phyloP scores from a whole-genome alignment of 2,329 filamentous ascomycete species.

The Coniochaeta sp. region DNA sequence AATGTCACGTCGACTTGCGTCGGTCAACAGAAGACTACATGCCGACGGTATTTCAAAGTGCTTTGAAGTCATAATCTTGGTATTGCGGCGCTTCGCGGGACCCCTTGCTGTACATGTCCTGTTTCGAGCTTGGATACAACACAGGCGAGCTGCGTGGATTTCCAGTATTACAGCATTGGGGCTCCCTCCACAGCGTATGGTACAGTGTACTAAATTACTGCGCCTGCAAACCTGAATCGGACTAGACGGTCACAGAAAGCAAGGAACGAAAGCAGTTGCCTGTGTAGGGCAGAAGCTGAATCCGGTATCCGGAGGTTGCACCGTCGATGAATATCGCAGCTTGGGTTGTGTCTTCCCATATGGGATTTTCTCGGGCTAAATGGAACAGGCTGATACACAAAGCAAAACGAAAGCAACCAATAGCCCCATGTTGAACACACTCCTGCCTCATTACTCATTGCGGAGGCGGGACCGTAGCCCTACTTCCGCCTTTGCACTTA shows the following conservation, averaged over 20 bases:
- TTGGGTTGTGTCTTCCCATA: neutral
- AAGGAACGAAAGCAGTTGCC: neutral
- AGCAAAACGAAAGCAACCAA: neutral
- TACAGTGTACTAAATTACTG: neutral
- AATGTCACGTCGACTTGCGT: neutral
- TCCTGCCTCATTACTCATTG: neutral
- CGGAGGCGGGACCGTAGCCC: neutral
- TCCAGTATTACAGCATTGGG: neutral
- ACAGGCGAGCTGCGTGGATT: neutral
- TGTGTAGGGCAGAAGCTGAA: neutral
- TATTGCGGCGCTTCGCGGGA: neutral
- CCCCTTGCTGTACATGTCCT: neutral
- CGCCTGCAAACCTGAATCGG: neutral
- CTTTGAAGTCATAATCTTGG: neutral
- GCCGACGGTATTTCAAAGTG: neutral
- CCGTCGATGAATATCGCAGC: neutral
- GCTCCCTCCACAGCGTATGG: neutral
- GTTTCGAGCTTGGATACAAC: neutral
- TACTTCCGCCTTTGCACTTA: neutral
- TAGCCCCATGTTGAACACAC: neutral
- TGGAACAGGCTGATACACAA: constrained; percentile 11
- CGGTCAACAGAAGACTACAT: neutral
- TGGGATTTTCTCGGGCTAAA: constrained; percentile 13
- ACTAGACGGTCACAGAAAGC: neutral
- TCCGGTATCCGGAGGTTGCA: neutral